Evolutionary conservation across 2,329 filamentous ascomycete genomes (phyloP).

Genomic region (Penicillium sp.): DNA sequence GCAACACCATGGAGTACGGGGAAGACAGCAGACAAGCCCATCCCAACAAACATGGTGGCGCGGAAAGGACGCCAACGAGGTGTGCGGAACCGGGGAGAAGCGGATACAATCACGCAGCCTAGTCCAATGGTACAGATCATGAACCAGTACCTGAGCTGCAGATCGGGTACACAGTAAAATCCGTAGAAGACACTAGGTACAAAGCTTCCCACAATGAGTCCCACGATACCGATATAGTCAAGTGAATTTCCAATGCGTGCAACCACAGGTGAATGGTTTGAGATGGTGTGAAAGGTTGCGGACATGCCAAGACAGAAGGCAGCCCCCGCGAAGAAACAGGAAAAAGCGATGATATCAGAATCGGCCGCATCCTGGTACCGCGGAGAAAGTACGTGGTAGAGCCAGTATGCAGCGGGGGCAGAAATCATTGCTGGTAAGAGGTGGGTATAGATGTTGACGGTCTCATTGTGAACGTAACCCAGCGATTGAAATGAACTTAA

Average conservation of each 20-base stretch:
- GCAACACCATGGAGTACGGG: constrained; percentile 75
- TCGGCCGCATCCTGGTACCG: constrained; percentile 63
- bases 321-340: constrained; percentile 75
- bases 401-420: constrained; percentile 48
- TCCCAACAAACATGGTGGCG: constrained; percentile 81
- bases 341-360: constrained; percentile 69
- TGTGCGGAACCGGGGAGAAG: constrained; percentile 79
- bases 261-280: constrained; percentile 77
- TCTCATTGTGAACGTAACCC: constrained; percentile 65
- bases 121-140: constrained; percentile 75
- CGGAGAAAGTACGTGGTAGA: constrained; percentile 60
- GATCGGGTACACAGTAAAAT: constrained; percentile 65
- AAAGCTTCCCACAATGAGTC: constrained; percentile 86
- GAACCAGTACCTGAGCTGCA: constrained; percentile 70
- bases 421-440: constrained; percentile 65
- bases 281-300: constrained; percentile 78
- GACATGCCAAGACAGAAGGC: constrained; percentile 74
- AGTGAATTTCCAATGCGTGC: constrained; percentile 85
- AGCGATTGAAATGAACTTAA: constrained; percentile 57
- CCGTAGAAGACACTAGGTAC: constrained; percentile 86
- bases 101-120: constrained; percentile 73
- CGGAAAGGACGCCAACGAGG: constrained; percentile 81
- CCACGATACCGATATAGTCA: constrained; percentile 92
- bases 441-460: constrained; percentile 71
- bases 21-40: constrained; percentile 79